Base-by-base conservation (phyloP, 495 filamentous ascomycete genomes). In the Chaetomium tenue region DNA sequence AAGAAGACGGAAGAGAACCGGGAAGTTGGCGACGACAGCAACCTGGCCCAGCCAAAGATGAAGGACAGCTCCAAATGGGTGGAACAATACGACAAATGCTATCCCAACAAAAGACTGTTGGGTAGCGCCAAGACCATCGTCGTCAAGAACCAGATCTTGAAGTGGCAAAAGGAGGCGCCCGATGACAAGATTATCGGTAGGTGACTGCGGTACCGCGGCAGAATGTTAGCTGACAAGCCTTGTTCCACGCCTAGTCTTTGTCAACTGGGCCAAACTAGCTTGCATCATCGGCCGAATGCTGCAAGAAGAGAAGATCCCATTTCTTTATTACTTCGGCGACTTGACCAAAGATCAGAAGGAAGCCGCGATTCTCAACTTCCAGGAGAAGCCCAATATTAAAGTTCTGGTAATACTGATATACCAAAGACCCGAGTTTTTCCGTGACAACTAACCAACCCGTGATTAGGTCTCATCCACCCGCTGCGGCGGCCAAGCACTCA, bases 281-380 rank as follows among this genome's bases (percentile, higher is more conserved):
- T 20, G 63, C 52, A 60, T 65, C 56, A 42, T 65, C 18, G 63
- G 63, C 11, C 56, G 63, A 1, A 60, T 65, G 46, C 46, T 65
- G 0, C 23, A 6, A 2, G 47, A 57, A 20, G 63, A 65, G 26
- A 5, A 20, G 5, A 60, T 65, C 33, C 39, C 11, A 2, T 65
- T 65, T 15, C 63, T 65, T n/a, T 65, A 65, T 42, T 65, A 65
- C 39, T 53, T 65, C n/a, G 63, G 58, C 39, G 58, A 65, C 28
- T 42, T 60, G 23, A 6, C 48, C n/a, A 47, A 20, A 1, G 33
- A 54, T 2, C 22, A 54, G 16, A 52, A 59, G 48, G 22, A 8
- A 12, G 48, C 47, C 12, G 63, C 58, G 13, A 54, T 62, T 4
- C 4, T 7, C 9, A 23, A 53, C 22, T 62, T 62, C 13, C 23